These are phyloP conservation scores for Kwoniella dejecticola DNA, from an alignment of 768 basidiomycete genomes.

Conservation along the genomic window DNA sequence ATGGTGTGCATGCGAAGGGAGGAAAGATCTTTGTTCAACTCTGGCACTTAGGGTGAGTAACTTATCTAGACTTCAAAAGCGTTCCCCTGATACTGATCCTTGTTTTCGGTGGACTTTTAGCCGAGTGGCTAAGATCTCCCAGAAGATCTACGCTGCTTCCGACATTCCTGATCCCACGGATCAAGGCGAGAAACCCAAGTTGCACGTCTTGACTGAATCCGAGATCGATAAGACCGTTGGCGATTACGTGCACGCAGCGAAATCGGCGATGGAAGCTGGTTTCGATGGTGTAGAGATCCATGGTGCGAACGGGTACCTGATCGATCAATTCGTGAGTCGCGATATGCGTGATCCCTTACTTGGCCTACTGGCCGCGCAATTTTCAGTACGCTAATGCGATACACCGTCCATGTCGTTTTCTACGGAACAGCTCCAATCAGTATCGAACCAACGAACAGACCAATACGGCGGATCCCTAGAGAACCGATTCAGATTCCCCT, in stretches of 20 bases:
- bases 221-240: constrained; percentile 57
- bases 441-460: constrained; percentile 65
- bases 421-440: constrained; percentile 58
- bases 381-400: too few species aligned
- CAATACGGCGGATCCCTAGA: constrained; percentile 69
- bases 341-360: too few species aligned
- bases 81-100: not conserved
- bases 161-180: constrained; percentile 14
- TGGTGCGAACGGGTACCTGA: constrained; percentile 56
- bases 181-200: constrained; percentile 15
- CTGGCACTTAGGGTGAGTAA: constrained; percentile 61
- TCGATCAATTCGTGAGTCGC: constrained; percentile 65
- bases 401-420: too few species aligned
- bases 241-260: constrained; percentile 62
- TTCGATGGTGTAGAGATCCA: constrained; percentile 68
- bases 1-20: constrained; percentile 63
- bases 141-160: constrained; percentile 18
- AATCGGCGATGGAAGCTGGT: constrained; percentile 65
- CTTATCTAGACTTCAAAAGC: not conserved
- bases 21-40: constrained; percentile 64
- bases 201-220: constrained; percentile 49
- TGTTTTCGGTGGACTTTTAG: constrained; percentile 15
- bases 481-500: constrained; percentile 63
- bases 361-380: too few species aligned
- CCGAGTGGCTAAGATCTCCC: constrained; percentile 15